phyloP scores from a whole-genome alignment of 139 green algal species.

The Desmodesmus armatus region DNA sequence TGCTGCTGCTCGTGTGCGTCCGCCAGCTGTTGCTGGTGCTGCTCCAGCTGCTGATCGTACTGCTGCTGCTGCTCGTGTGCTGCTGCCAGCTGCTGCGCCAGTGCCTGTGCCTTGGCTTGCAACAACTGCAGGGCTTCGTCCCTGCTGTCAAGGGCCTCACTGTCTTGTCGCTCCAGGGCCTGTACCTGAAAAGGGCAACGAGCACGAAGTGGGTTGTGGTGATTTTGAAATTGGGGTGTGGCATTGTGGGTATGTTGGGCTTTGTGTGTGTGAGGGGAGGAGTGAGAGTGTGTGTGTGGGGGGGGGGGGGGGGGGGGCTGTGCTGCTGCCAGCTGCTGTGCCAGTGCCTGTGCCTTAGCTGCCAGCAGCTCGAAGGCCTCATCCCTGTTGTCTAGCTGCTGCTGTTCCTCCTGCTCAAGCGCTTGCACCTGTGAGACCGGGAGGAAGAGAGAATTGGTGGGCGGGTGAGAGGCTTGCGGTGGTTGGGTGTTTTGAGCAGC shows the following conservation, averaged over 20 bases:
- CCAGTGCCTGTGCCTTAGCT: conserved; percentile 6
- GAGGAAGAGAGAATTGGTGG: too few species aligned
- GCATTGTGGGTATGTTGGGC: too few species aligned
- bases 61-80: conserved; percentile 10
- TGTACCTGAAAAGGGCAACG: too few species aligned
- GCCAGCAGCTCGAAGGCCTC: conserved; percentile 1
- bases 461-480: too few species aligned
- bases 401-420: conserved; percentile 2
- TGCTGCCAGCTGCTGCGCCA: conserved; percentile 9
- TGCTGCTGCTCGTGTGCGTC: not conserved
- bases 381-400: conserved; percentile 27
- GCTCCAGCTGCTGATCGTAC: not conserved
- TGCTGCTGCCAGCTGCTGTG: not conserved
- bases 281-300: too few species aligned
- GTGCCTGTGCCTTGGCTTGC: conserved; percentile 11
- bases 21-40: not conserved
- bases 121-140: conserved; percentile 6
- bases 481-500: too few species aligned
- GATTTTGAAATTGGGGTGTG: too few species aligned
- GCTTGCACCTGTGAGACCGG: not conserved
- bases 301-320: too few species aligned
- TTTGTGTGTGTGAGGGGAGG: too few species aligned
- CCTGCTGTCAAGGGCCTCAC: conserved; percentile 15
- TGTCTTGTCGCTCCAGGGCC: not conserved
- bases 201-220: too few species aligned